Evolutionary conservation across 306 rosid species (phyloP).

Genomic region (Vigna mungo): DNA sequence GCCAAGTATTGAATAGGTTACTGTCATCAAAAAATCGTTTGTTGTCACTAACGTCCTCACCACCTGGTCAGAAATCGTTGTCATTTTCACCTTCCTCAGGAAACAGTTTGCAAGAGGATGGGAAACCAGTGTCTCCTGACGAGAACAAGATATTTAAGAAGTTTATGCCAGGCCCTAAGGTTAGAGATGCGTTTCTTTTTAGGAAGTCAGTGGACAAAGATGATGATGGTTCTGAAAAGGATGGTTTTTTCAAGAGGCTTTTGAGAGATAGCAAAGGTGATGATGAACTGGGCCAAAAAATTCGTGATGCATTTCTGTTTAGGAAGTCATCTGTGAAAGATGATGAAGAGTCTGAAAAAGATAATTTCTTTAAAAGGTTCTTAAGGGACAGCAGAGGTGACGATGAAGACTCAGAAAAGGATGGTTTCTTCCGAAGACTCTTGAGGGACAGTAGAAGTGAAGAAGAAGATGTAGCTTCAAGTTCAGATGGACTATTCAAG

Average conservation of each 20-base stretch:
- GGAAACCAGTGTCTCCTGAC: conserved; percentile 66
- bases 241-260: conserved; percentile 95
- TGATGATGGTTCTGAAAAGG: conserved; percentile 86
- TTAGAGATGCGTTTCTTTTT: conserved; percentile 89
- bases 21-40: conserved; percentile 83
- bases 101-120: conserved; percentile 67
- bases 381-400: conserved; percentile 67
- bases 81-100: conserved; percentile 72
- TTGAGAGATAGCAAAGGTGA: conserved; percentile 86
- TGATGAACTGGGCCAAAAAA: conserved; percentile 77
- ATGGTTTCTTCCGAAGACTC: conserved; percentile 84
- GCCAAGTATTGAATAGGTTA: conserved; percentile 78
- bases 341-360: conserved; percentile 79
- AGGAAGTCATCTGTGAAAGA: conserved; percentile 86
- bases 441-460: conserved; percentile 71
- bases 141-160: conserved; percentile 86
- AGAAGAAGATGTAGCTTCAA: conserved; percentile 76
- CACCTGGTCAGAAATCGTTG: conserved; percentile 70
- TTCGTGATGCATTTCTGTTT: conserved; percentile 77
- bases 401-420: conserved; percentile 73
- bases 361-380: conserved; percentile 83
- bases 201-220: conserved; percentile 90
- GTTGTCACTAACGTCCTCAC: conserved; percentile 79
- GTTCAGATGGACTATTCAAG: conserved; percentile 93
- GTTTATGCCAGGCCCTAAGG: conserved; percentile 86